Evolutionary conservation across 2,329 filamentous ascomycete species (phyloP).

Genomic region (Aureobasidium sp.): DNA sequence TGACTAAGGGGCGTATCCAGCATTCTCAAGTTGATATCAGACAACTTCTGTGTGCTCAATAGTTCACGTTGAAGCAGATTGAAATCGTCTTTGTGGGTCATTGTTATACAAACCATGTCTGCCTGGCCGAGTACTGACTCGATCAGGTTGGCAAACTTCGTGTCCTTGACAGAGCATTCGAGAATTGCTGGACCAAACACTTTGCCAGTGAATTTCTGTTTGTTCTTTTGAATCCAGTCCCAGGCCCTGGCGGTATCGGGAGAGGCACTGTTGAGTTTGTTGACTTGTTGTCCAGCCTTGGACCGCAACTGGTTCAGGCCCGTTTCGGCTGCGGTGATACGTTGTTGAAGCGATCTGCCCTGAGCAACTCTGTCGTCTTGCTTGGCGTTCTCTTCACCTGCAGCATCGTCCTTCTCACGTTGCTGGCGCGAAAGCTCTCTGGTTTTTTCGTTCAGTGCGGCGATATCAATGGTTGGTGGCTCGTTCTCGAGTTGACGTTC

Average conservation of each 20-base stretch:
- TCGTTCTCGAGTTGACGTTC: conserved; percentile 54
- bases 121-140: conserved; percentile 47
- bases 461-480: conserved; percentile 58
- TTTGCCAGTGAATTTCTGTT: conserved; percentile 58
- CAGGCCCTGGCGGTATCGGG: conserved; percentile 61
- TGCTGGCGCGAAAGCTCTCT: conserved; percentile 45
- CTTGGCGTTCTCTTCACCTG: conserved; percentile 23
- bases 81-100: conserved; percentile 67
- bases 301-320: conserved; percentile 58
- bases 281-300: conserved; percentile 63
- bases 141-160: conserved; percentile 52
- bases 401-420: conserved; percentile 39
- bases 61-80: conserved; percentile 60
- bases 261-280: conserved; percentile 52
- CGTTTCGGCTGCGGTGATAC: conserved; percentile 34
- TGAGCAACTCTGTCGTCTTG: conserved; percentile 20
- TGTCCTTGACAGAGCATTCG: conserved; percentile 68
- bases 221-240: conserved; percentile 72
- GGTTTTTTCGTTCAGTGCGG: conserved; percentile 63
- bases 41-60: conserved; percentile 53
- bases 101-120: conserved; percentile 58
- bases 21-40: conserved; percentile 62
- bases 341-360: conserved; percentile 28
- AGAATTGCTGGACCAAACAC: conserved; percentile 76
- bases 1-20: conserved; percentile 45